phyloP scores from a whole-genome alignment of 768 basidiomycete genomes.

The Nidularia pulvinata region DNA sequence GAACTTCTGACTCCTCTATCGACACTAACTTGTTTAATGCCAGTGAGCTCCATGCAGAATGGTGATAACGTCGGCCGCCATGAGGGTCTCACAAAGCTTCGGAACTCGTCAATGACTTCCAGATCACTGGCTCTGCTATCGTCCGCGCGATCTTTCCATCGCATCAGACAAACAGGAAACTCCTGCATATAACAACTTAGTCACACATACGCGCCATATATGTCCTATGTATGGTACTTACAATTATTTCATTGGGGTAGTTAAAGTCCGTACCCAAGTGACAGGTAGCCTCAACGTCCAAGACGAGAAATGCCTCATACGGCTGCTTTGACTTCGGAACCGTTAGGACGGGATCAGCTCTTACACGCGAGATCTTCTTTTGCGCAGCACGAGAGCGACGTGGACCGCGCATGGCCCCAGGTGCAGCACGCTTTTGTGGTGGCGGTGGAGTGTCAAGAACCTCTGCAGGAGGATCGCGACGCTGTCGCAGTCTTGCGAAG shows the following conservation, averaged over 20 bases:
- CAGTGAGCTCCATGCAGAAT: conserved; percentile 89
- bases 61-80: conserved; percentile 81
- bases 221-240: conserved; percentile 31
- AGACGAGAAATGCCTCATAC: conserved; percentile 81
- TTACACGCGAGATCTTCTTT: conserved; percentile 4
- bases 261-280: conserved; percentile 65
- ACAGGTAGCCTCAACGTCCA: conserved; percentile 92
- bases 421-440: not conserved
- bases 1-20: not conserved
- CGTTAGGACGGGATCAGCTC: not conserved
- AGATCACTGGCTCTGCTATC: conserved; percentile 56
- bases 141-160: conserved; percentile 68
- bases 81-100: conserved; percentile 84
- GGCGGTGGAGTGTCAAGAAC: conserved; percentile 1
- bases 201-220: not conserved
- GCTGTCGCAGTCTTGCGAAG: conserved; percentile 6
- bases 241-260: conserved; percentile 97
- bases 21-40: conserved; percentile 85
- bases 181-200: conserved; percentile 78
- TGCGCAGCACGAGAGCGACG: conserved; percentile 9
- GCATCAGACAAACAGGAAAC: conserved; percentile 88
- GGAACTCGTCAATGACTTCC: conserved; percentile 79
- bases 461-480: conserved; percentile 1
- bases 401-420: conserved; percentile 8
- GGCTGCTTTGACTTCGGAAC: conserved; percentile 31